These are phyloP conservation scores for Dictyostelium firmibasis DNA, from an alignment of 78 protist genomes.

Conservation along the genomic window DNA sequence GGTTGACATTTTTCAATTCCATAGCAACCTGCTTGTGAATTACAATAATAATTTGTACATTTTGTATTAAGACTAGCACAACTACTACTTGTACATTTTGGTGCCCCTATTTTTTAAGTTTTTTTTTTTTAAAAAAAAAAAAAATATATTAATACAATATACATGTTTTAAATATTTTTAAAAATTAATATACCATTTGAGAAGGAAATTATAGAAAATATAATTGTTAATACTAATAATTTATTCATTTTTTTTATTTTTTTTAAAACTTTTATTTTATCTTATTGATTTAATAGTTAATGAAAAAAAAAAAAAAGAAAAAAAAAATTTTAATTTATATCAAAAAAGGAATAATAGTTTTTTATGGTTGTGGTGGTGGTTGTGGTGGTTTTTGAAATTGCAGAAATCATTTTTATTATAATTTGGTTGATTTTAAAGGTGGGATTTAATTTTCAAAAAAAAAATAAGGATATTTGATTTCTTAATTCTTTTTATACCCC, in stretches of 20 bases:
- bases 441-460: neutral
- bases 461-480: too few relatives aligned
- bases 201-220: neutral
- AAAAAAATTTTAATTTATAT: neutral
- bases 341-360: neutral
- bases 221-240: neutral
- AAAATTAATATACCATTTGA: neutral
- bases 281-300: neutral
- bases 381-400: neutral
- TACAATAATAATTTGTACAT: neutral
- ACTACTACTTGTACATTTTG: neutral
- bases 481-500: too few relatives aligned
- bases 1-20: neutral
- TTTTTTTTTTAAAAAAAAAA: too few relatives aligned
- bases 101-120: too few relatives aligned
- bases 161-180: too few relatives aligned
- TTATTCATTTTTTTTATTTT: neutral
- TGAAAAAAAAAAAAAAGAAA: neutral
- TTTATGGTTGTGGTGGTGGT: neutral
- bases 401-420: neutral
- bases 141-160: too few relatives aligned
- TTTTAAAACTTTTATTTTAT: neutral
- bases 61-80: neutral
- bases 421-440: neutral
- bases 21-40: neutral